Conservation (phyloP, 306 rosid genomes). For the Ziziphus jujuba region DNA sequence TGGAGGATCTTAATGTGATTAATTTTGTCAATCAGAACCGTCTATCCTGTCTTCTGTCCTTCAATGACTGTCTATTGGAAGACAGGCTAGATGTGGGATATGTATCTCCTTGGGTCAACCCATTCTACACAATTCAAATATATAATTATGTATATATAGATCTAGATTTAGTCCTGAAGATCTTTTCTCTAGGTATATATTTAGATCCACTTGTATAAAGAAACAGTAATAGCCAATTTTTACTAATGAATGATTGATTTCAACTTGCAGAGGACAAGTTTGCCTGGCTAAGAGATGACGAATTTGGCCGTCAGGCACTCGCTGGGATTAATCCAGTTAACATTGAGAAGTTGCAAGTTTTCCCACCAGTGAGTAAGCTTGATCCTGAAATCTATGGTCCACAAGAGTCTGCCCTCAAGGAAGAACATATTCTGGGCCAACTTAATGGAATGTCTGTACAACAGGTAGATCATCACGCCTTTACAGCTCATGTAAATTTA, state of each 20-base stretch:
- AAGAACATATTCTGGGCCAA: constrained; percentile 75
- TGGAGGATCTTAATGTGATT: no score
- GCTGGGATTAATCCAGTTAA: constrained; percentile 88
- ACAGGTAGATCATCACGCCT: constrained; percentile 47
- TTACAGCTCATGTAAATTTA: neutral
- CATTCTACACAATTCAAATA: no score
- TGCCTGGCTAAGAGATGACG: constrained; percentile 93
- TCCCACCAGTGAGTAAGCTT: constrained; percentile 86
- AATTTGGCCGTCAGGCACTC: constrained; percentile 85
- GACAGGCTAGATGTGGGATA: no score
- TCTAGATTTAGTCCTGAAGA: no score
- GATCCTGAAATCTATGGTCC: constrained; percentile 75
- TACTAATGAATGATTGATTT: neutral
- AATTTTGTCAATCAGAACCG: no score
- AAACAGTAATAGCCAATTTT: no score
- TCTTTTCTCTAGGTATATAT: neutral
- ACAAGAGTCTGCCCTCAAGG: constrained; percentile 72
- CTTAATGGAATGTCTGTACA: constrained; percentile 88
- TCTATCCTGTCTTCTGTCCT: no score
- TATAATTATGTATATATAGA: no score
- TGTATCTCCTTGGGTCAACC: no score
- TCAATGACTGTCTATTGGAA: no score
- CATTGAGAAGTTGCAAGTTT: constrained; percentile 72
- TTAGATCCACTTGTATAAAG: no score
- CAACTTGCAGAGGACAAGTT: constrained; percentile 78